A percentile compares a stretch with the other conserved stretches of the same genome.
phyloP scores from a whole-genome alignment of 169 alveolate species.

The Miamiensis avidus region DNA sequence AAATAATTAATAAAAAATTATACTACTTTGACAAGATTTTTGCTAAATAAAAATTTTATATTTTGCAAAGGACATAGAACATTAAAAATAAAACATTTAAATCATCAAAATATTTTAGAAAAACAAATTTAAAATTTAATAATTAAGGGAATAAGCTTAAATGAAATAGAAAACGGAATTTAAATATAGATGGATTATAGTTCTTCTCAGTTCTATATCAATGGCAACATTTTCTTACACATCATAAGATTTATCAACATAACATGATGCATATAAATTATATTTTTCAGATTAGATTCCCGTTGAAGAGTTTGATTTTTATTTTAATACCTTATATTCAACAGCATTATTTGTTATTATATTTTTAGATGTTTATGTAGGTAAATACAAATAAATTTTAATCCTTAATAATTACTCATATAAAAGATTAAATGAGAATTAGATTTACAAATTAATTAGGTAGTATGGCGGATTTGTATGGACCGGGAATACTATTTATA shows the following conservation, averaged over 20 bases:
- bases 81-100: too few relatives aligned
- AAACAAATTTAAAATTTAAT: too few relatives aligned
- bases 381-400: neutral
- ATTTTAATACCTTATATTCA: neutral
- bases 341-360: neutral
- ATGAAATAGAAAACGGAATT: neutral
- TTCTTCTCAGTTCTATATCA: neutral
- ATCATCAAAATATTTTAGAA: too few relatives aligned
- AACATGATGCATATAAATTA: neutral
- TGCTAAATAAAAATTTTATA: too few relatives aligned
- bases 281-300: neutral
- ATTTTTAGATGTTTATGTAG: neutral
- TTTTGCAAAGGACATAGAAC: too few relatives aligned
- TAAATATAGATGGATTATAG: neutral
- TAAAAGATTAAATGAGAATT: too few relatives aligned
- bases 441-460: too few relatives aligned
- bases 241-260: neutral
- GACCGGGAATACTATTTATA: neutral
- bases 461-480: neutral
- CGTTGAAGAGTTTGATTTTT: neutral
- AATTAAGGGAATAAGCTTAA: too few relatives aligned
- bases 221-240: neutral
- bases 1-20: too few relatives aligned
- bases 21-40: too few relatives aligned
- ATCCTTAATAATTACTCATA: too few relatives aligned